Percentiles rank a stretch among this genome's conserved stretches.
Evolutionary conservation across 202 grass and related monocot genomes (phyloP).

Genomic region (Panicum virgatum): DNA sequence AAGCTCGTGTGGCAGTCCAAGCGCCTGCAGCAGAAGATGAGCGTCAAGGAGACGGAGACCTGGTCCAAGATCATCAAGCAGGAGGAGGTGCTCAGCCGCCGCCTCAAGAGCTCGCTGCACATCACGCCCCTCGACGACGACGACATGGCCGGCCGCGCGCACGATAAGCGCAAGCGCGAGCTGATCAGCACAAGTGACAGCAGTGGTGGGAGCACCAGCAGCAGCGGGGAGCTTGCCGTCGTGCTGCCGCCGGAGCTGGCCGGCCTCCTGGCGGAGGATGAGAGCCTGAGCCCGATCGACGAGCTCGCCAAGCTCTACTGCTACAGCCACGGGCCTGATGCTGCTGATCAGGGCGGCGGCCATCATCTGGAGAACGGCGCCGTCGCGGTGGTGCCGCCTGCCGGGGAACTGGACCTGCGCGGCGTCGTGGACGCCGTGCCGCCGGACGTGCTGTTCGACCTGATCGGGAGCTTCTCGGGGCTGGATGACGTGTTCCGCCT

Average conservation of each 20-base stretch:
- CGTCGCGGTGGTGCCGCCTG: neutral
- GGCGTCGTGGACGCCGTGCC: conserved; percentile 17
- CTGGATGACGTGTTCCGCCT: neutral
- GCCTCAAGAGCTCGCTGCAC: conserved; percentile 25
- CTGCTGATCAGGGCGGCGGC: neutral
- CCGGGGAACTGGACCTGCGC: neutral
- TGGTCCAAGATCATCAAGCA: conserved; percentile 66
- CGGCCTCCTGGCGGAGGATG: neutral
- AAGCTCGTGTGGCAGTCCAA: conserved; percentile 76
- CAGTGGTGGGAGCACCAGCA: neutral
- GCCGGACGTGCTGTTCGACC: conserved; percentile 40
- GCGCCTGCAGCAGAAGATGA: conserved; percentile 79
- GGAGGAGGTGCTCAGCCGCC: conserved; percentile 47
- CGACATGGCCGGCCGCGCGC: neutral
- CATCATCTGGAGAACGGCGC: neutral
- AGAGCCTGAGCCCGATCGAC: conserved; percentile 20
- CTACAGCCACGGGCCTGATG: conserved; percentile 35
- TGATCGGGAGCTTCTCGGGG: conserved; percentile 35
- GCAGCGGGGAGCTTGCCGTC: neutral
- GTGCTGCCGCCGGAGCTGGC: conserved; percentile 23
- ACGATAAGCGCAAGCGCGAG: conserved; percentile 47
- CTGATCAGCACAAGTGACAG: neutral
- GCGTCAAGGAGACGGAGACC: conserved; percentile 52
- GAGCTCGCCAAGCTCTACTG: conserved; percentile 53
- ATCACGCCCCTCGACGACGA: conserved; percentile 30